Evolutionary conservation across 2,329 filamentous ascomycete species (phyloP).

Genomic region (Calonectria crousiana): DNA sequence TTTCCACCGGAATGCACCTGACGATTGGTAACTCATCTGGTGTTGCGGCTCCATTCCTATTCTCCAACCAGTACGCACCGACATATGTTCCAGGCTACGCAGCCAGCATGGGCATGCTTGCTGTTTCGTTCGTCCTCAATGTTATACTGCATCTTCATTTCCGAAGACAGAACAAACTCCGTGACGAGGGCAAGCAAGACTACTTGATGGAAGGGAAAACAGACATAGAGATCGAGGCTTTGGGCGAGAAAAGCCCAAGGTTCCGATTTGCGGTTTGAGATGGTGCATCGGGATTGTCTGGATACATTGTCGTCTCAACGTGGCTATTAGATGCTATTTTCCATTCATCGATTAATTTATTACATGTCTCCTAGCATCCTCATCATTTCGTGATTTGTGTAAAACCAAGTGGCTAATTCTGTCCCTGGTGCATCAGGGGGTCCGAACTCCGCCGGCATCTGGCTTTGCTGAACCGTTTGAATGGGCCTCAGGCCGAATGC

Average conservation of each 20-base stretch:
- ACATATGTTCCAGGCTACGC: slow-evolving; percentile 64
- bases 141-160: slow-evolving; percentile 46
- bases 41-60: slow-evolving; percentile 72
- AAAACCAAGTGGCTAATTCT: slow-evolving; percentile 23
- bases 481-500: neutral
- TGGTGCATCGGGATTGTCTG: neutral
- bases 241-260: slow-evolving; percentile 56
- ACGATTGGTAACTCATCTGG: slow-evolving; percentile 73
- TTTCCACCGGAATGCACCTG: slow-evolving; percentile 71
- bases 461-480: neutral
- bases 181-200: slow-evolving; percentile 53
- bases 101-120: slow-evolving; percentile 63
- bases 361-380: slow-evolving; percentile 21
- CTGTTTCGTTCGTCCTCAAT: slow-evolving; percentile 47
- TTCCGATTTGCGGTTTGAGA: slow-evolving; percentile 45
- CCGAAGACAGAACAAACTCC: slow-evolving; percentile 49
- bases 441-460: neutral
- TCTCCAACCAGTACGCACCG: slow-evolving; percentile 57
- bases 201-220: slow-evolving; percentile 55
- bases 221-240: slow-evolving; percentile 55
- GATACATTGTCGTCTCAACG: neutral
- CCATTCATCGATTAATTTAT: neutral
- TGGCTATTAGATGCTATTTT: neutral
- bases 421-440: neutral
- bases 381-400: slow-evolving; percentile 22